These are phyloP conservation scores for Nasturtium officinale DNA, from an alignment of 345 rosid species.

Conservation along the genomic window DNA sequence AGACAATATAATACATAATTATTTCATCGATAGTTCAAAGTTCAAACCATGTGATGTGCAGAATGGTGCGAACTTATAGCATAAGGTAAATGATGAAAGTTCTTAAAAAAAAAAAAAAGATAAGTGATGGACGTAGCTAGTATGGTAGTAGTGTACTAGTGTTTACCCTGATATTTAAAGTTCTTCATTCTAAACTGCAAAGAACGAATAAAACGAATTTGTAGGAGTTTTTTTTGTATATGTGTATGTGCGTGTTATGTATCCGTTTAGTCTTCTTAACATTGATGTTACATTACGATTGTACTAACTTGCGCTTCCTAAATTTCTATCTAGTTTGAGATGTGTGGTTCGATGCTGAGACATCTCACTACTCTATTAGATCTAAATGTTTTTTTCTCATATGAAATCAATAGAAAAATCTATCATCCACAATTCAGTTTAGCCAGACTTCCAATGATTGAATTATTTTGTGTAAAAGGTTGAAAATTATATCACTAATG, in stretches of 20 bases:
- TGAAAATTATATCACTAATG: conserved; percentile 28
- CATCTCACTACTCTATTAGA: background rate
- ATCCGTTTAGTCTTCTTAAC: too few species aligned
- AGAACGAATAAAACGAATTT: too few species aligned
- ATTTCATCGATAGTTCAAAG: conserved; percentile 19
- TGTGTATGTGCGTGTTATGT: background rate
- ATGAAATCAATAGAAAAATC: too few species aligned
- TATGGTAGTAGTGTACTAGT: background rate
- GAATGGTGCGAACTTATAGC: conserved; percentile 9
- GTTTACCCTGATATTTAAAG: background rate
- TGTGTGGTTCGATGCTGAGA: background rate
- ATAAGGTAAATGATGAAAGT: conserved; percentile 14
- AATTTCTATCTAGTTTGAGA: too few species aligned
- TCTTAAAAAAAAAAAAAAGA: background rate
- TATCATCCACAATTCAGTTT: background rate
- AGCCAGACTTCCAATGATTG: background rate
- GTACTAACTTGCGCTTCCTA: background rate
- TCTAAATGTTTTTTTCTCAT: background rate
- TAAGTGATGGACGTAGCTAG: background rate
- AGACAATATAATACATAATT: conserved; percentile 24
- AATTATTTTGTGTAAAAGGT: conserved; percentile 9
- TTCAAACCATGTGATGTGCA: conserved; percentile 28
- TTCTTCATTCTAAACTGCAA: background rate
- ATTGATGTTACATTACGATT: background rate
- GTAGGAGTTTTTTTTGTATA: background rate